A percentile compares a stretch with the other conserved stretches of the same genome.
phyloP scores from a whole-genome alignment of 1,139 yeast genomes.

The Candida glucosophila region DNA sequence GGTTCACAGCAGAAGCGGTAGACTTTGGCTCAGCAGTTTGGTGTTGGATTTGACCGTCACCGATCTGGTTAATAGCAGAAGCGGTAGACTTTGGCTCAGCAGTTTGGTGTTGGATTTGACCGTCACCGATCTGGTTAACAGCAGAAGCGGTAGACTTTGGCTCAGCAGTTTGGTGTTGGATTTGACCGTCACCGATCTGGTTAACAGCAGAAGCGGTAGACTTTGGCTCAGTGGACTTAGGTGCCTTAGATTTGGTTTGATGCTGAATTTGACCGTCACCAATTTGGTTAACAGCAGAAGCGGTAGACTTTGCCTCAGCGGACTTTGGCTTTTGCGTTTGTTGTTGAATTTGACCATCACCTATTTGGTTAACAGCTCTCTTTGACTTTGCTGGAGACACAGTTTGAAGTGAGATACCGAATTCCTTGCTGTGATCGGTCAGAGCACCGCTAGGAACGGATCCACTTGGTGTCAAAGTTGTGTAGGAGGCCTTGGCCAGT shows the following conservation, averaged over 20 bases:
- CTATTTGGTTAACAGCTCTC: slow-evolving; percentile 24
- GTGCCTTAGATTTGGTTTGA: slow-evolving; percentile 21
- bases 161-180: slow-evolving; percentile 27
- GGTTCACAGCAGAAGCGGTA: slow-evolving; percentile 14
- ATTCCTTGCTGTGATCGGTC: slow-evolving; percentile 51
- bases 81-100: slow-evolving; percentile 17
- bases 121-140: slow-evolving; percentile 27
- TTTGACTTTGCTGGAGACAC: slow-evolving; percentile 18
- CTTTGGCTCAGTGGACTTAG: slow-evolving; percentile 28
- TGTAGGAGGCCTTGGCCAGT: no score
- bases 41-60: slow-evolving; percentile 32
- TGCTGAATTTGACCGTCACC: slow-evolving; percentile 60
- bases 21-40: slow-evolving; percentile 12
- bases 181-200: slow-evolving; percentile 40
- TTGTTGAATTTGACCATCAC: slow-evolving; percentile 35
- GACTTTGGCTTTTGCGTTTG: slow-evolving; percentile 19
- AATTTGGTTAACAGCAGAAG: slow-evolving; percentile 41
- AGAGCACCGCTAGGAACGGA: slow-evolving; percentile 48
- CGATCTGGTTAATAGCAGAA: slow-evolving; percentile 24
- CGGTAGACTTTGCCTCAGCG: slow-evolving; percentile 9
- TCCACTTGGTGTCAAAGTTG: slow-evolving; percentile 58
- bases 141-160: slow-evolving; percentile 15
- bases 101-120: slow-evolving; percentile 33
- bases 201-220: slow-evolving; percentile 24
- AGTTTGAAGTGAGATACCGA: slow-evolving; percentile 66